Percentiles rank a stretch among this genome's conserved stretches.
These are phyloP conservation scores for Prunus mume DNA, from an alignment of 306 rosid genomes.

Conservation along the genomic window DNA sequence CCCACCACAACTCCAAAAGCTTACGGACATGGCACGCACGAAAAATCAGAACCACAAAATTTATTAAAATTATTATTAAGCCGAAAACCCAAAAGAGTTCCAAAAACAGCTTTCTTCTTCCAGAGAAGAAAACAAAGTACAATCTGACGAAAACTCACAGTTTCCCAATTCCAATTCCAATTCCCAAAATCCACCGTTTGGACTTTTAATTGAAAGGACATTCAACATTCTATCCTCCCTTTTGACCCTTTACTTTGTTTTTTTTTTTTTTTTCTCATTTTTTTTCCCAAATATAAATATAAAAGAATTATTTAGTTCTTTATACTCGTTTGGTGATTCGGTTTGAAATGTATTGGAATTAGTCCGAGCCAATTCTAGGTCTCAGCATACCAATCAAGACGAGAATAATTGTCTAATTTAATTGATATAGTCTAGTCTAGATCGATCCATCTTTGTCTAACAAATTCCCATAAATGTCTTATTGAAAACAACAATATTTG, in stretches of 20 bases:
- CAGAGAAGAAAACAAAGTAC: conserved; percentile 34
- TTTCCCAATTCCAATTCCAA: background rate
- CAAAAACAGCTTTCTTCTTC: conserved; percentile 4
- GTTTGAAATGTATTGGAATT: too few species aligned
- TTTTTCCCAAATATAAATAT: background rate
- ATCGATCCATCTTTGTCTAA: too few species aligned
- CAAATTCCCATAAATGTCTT: too few species aligned
- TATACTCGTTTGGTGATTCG: too few species aligned
- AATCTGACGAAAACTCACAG: conserved; percentile 30
- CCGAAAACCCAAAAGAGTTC: background rate
- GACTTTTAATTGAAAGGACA: background rate
- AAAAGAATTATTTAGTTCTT: too few species aligned
- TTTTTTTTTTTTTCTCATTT: conserved; percentile 18
- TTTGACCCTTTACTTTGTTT: conserved; percentile 37
- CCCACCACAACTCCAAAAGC: background rate
- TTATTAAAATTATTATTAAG: background rate
- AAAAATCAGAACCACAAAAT: background rate
- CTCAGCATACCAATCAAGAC: too few species aligned
- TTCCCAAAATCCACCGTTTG: background rate
- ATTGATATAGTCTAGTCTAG: too few species aligned
- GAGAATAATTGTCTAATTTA: too few species aligned
- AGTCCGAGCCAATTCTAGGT: too few species aligned
- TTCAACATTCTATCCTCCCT: conserved; percentile 9
- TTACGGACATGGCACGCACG: background rate
- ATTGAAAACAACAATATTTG: too few species aligned